phyloP scores from a whole-genome alignment of 129 eudicot genomes.

The Erigeron canadensis region DNA sequence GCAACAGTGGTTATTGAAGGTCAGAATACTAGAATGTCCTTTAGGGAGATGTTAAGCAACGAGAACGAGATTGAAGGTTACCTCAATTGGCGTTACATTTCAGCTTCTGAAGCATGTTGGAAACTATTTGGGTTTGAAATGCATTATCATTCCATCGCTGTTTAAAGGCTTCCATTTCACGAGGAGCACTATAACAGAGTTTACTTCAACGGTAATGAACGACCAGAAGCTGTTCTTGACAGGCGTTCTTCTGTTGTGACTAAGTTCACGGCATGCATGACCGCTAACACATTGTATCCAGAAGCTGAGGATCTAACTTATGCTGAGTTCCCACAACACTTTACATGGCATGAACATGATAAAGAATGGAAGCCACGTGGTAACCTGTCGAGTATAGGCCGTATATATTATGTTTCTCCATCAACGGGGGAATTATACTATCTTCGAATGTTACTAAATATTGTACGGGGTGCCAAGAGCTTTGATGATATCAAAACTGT shows the following conservation, averaged over 20 bases:
- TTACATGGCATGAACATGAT: neutral
- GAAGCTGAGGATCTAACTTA: neutral
- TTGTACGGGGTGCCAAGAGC: neutral
- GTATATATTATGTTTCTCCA: neutral
- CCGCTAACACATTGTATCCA: neutral
- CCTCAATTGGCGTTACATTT: constrained; percentile 4
- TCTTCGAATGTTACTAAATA: neutral
- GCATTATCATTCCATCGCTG: neutral
- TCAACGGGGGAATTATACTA: neutral
- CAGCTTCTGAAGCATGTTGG: constrained; percentile 9
- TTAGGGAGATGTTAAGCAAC: neutral
- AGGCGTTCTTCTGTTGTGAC: neutral
- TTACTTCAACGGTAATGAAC: neutral
- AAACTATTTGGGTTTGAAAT: constrained; percentile 6
- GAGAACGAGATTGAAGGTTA: constrained; percentile 3
- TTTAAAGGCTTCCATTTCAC: constrained; percentile 1
- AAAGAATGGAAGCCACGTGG: neutral
- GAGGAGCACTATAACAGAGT: neutral
- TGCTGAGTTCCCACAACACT: neutral
- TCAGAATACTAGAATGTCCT: neutral
- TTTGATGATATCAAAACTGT: neutral
- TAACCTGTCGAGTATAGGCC: neutral
- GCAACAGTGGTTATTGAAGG: neutral
- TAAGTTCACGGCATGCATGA: neutral
- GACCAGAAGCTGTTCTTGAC: neutral